Evolutionary conservation across 805 yeast species (phyloP), one percentile per base, ranked within the genome.

Genomic region (Wickerhamomyces xylosicus): DNA sequence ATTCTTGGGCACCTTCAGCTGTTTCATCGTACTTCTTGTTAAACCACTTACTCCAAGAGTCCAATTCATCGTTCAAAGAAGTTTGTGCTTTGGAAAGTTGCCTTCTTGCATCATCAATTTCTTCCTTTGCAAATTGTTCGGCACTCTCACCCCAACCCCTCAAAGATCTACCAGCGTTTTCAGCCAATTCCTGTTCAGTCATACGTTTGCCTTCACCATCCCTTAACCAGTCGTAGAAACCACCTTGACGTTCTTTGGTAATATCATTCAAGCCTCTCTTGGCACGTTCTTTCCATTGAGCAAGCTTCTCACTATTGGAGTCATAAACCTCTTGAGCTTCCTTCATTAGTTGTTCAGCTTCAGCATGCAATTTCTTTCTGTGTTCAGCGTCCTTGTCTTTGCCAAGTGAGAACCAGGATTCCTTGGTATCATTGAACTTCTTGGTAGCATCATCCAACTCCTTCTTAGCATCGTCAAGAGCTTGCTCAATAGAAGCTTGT

Each of bases 61-160:
- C 38, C 9, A 35, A 37, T 0, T 33, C 37, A 31, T 40, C 41
- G 15, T 33, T 34, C 31, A 42, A 33, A 5, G 42, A 39, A 15
- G 34, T 38, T 19, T 37, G 29, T 0, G 44, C 22, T 7, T 37
- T 38, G 15, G 34, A 27, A 34, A 33, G 37, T 15, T 39, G 28
- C 15, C 43, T 42, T 15, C 33, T 43, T 10, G 46, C 45, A 15
- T 46, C 47, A 5, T 56, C 54, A 15, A 59, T 53, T 44, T 67
- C 67, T 19, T 70, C 75, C 14, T 55, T 52, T 2, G 75, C 66
- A 41, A 66, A 59, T 27, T 56, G 61, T 11, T 62, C 53, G 5
- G 73, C 74, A 35, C 56, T 50, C 36, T 64, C 67, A 16, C 74
- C 72, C 71, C 72, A 68, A 3, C 73, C 74, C 38, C 62, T 56